phyloP scores from a whole-genome alignment of 208 protist species.

The Phytomonas sp. region DNA sequence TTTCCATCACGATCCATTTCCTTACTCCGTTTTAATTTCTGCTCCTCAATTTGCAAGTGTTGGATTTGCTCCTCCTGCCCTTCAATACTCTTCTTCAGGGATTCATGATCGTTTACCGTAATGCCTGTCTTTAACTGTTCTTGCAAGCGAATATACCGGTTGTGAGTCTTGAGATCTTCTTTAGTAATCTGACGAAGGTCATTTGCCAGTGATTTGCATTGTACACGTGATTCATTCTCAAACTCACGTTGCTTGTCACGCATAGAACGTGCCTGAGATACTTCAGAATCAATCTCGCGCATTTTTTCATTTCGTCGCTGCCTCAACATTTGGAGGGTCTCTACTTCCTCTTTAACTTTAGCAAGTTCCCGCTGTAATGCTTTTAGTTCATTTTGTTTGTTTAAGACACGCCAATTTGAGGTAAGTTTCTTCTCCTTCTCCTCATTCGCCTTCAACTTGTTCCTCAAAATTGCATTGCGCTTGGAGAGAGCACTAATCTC shows the following conservation, averaged over 20 bases:
- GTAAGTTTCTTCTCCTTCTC: conserved; percentile 23
- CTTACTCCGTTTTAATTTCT: conserved; percentile 25
- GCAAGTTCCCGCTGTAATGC: conserved; percentile 40
- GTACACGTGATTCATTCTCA: conserved; percentile 29
- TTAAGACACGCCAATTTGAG: conserved; percentile 43
- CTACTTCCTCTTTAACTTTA: conserved; percentile 45
- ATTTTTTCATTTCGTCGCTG: conserved; percentile 39
- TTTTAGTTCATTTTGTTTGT: conserved; percentile 54
- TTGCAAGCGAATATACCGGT: conserved; percentile 42
- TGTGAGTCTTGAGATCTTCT: conserved; percentile 48
- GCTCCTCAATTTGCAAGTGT: conserved; percentile 12
- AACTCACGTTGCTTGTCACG: conserved; percentile 39
- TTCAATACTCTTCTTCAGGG: conserved; percentile 22
- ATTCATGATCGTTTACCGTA: conserved; percentile 35
- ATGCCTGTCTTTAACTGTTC: conserved; percentile 46
- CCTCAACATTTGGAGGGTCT: conserved; percentile 46
- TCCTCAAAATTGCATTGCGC: conserved; percentile 33
- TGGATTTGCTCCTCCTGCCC: conserved; percentile 22
- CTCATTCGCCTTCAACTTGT: conserved; percentile 22
- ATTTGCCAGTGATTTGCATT: conserved; percentile 36
- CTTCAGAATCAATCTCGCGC: conserved; percentile 30
- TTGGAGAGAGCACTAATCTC: conserved; percentile 21
- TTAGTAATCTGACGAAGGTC: conserved; percentile 35
- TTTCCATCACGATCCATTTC: conserved; percentile 29
- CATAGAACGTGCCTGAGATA: conserved; percentile 28